A percentile compares a stretch with the other conserved stretches of the same genome.
These are phyloP conservation scores for Hemisphaericaspora xylofermentans DNA, from an alignment of 1,139 yeast species.

Conservation along the genomic window DNA sequence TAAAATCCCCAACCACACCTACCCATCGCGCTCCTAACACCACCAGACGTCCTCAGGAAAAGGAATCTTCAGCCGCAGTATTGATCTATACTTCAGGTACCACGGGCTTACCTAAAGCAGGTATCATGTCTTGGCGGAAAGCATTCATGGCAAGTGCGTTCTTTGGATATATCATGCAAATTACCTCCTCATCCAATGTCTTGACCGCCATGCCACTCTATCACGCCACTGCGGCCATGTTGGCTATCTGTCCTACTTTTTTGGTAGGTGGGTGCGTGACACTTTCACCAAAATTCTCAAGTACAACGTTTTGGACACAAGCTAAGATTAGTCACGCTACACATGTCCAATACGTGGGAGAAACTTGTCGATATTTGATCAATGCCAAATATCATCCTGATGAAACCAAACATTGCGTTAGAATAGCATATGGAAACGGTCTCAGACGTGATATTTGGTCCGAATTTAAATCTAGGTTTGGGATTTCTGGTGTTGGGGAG, in stretches of 20 bases:
- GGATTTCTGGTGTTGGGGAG: conserved; percentile 77
- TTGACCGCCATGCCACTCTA: conserved; percentile 95
- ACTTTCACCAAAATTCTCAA: conserved; percentile 78
- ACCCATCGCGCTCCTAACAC: conserved; percentile 54
- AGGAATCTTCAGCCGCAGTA: conserved; percentile 64
- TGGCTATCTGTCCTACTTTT: conserved; percentile 77
- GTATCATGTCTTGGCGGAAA: conserved; percentile 90
- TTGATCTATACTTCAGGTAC: conserved; percentile 93
- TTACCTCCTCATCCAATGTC: conserved; percentile 55
- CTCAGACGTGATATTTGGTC: conserved; percentile 90
- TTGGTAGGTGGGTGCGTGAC: conserved; percentile 71
- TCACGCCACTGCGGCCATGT: conserved; percentile 89
- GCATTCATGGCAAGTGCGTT: conserved; percentile 66
- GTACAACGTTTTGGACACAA: conserved; percentile 89
- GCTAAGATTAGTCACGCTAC: conserved; percentile 71
- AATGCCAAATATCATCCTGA: conserved; percentile 66
- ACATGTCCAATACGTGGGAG: conserved; percentile 92
- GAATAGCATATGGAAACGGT: conserved; percentile 89
- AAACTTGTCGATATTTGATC: conserved; percentile 83
- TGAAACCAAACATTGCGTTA: conserved; percentile 64
- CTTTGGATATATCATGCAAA: conserved; percentile 69
- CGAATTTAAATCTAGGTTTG: conserved; percentile 73
- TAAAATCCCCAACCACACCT: conserved; percentile 49
- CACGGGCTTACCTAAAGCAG: conserved; percentile 93
- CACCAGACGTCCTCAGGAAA: conserved; percentile 55